Conservation (phyloP, 2,329 filamentous ascomycete genomes). For the Pseudopithomyces maydicus region DNA sequence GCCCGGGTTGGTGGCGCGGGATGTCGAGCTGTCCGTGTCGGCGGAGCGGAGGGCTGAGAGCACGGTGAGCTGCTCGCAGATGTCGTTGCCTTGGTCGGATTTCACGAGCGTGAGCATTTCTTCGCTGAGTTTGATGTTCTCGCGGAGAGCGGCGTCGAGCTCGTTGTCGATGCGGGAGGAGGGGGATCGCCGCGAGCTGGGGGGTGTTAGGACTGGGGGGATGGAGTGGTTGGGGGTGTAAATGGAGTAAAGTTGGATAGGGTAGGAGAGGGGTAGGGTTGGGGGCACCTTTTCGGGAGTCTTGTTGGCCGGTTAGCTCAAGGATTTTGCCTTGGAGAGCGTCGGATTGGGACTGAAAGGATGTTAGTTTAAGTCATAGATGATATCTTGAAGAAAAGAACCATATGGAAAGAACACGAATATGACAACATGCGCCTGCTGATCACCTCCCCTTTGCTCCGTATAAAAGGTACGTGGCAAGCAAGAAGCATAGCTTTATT, state of each 20-base stretch:
- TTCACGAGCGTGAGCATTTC: slow-evolving; percentile 51
- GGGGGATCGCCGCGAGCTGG: slow-evolving; percentile 41
- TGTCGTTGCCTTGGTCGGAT: slow-evolving; percentile 48
- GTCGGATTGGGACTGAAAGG: slow-evolving; percentile 36
- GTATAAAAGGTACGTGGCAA: no score
- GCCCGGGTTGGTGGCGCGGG: slow-evolving; percentile 43
- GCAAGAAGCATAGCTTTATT: no score
- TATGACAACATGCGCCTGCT: neutral
- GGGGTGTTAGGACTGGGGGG: slow-evolving; percentile 11
- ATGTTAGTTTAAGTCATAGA: slow-evolving; percentile 7
- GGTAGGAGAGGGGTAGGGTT: neutral
- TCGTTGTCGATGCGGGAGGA: slow-evolving; percentile 51
- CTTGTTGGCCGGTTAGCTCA: slow-evolving; percentile 35
- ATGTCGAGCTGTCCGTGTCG: slow-evolving; percentile 44
- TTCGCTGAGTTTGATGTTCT: slow-evolving; percentile 55
- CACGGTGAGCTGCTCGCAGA: slow-evolving; percentile 51
- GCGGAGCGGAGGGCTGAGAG: slow-evolving; percentile 54
- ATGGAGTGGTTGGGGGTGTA: neutral
- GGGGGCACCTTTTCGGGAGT: slow-evolving; percentile 30
- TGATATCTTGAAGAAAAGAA: neutral
- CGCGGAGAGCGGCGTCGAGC: slow-evolving; percentile 53
- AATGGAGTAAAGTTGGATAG: no score
- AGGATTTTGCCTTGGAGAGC: slow-evolving; percentile 36
- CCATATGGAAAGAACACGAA: neutral
- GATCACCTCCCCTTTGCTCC: no score